Evolutionary conservation across 768 basidiomycete species (phyloP).

Genomic region (Ephemerocybe angulata): DNA sequence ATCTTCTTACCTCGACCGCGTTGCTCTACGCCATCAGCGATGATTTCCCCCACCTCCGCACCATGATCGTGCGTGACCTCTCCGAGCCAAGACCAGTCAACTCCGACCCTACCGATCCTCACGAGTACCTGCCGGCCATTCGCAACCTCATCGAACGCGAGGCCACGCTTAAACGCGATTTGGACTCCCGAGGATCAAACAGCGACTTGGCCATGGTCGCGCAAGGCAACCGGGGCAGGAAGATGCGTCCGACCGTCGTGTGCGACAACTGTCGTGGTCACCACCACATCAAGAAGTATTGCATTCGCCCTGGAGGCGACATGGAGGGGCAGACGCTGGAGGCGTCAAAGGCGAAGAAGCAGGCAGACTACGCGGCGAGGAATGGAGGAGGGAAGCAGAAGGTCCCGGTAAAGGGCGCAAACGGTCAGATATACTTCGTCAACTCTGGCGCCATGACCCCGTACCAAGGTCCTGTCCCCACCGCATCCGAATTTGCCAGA

Average conservation of each 20-base stretch:
- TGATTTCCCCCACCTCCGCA: constrained; percentile 3
- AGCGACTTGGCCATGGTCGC: constrained; percentile 3
- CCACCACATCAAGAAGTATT: constrained; percentile 16
- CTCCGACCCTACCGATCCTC: no score
- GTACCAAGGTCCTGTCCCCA: not conserved
- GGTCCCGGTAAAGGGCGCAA: not conserved
- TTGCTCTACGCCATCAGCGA: constrained; percentile 12
- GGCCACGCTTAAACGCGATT: not conserved
- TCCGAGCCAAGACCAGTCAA: not conserved
- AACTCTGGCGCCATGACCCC: not conserved
- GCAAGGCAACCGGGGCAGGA: not conserved
- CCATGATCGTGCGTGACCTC: constrained; percentile 11
- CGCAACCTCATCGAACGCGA: constrained; percentile 2
- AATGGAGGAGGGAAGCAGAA: not conserved
- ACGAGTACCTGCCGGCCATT: constrained; percentile 8
- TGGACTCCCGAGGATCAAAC: not conserved
- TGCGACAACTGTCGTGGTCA: constrained; percentile 15
- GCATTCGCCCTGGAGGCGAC: constrained; percentile 19
- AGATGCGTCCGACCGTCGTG: not conserved
- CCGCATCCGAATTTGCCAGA: not conserved
- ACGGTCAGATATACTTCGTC: not conserved
- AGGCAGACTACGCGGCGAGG: not conserved
- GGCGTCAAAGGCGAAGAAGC: constrained; percentile 14
- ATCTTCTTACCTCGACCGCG: constrained; percentile 13
- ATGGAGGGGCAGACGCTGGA: constrained; percentile 24